Conservation (phyloP, 352 stramenopile species). For the Peronospora farinosa region DNA sequence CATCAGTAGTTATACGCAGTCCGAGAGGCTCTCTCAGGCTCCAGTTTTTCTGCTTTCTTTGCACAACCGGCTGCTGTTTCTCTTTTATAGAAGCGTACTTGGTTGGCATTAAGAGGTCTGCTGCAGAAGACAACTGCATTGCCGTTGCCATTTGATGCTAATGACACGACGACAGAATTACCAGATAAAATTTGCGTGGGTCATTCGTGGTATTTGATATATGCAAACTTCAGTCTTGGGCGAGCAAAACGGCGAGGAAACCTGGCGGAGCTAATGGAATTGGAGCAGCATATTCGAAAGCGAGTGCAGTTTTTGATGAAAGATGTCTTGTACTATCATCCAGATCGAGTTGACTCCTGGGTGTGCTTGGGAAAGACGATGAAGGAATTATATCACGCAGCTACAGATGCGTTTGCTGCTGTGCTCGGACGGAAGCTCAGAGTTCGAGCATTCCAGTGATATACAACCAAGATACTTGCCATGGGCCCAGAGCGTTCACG, state of each 20-base stretch:
- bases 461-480: conserved; percentile 14
- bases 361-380: conserved; percentile 55
- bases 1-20: conserved; percentile 55
- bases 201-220: conserved; percentile 66
- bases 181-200: conserved; percentile 33
- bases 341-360: conserved; percentile 60
- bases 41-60: conserved; percentile 18
- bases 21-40: conserved; percentile 36
- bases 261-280: conserved; percentile 45
- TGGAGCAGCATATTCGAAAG: conserved; percentile 54
- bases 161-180: neutral
- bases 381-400: conserved; percentile 62
- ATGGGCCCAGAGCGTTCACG: neutral
- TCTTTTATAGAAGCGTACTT: conserved; percentile 28
- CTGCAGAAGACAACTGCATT: conserved; percentile 23
- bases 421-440: conserved; percentile 41
- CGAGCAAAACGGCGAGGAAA: conserved; percentile 58
- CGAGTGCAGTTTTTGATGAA: conserved; percentile 50
- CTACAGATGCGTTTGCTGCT: conserved; percentile 53
- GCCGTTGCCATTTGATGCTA: conserved; percentile 14
- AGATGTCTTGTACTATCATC: conserved; percentile 57
- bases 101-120: conserved; percentile 28
- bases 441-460: conserved; percentile 33
- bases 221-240: conserved; percentile 62
- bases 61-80: conserved; percentile 11